Base-by-base conservation (phyloP, 345 rosid species). In the Populus davidiana region DNA sequence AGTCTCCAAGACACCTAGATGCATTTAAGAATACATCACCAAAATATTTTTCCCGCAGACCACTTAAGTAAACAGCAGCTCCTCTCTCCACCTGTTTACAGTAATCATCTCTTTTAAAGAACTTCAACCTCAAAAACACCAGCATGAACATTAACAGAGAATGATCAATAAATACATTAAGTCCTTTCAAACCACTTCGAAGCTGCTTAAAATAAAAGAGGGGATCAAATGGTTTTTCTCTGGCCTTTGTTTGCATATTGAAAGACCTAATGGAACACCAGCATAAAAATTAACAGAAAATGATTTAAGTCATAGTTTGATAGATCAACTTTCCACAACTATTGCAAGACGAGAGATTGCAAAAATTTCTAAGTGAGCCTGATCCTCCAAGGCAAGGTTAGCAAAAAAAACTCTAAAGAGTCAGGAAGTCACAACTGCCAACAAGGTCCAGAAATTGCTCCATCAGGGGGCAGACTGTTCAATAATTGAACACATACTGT, bases 1-100 rank as follows among this genome's bases (percentile, higher is more conserved):
- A 83, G 75, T 86, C 87, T 67, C 83, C 86, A 74, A 87, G 85
- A 70, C 81, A 82, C 44, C 81, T 85, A 61, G 92, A 86, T 63
- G 95, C 94, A 83, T 90, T 91, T 67, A 87, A 82, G 84, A 94
- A 94, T 47, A 94, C 20, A 83, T 94, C 98, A 62, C 99, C 99
- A 81, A 93, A 93, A 85, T 94, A 86, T 88, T 91, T 94, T 90
- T 94, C 99, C 79, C 97, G 88, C 71, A 91, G 83, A 72, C 99
- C 99, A 81, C 99, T 93, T 75, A 93, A 80, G 83, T 93, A 93
- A 67, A 93, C 88, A 36, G 89, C 77, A 79, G 89, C 80, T 72
- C 99, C 99, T 88, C 86, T 93, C 87, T 94, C 99, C 79, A 93
- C 98, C 99, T 93, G 94, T 80, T 79, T 14, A 82, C 69, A 75